Conservation (phyloP, 192 early-diverging fungal species). For the Phycomyces nitens region DNA sequence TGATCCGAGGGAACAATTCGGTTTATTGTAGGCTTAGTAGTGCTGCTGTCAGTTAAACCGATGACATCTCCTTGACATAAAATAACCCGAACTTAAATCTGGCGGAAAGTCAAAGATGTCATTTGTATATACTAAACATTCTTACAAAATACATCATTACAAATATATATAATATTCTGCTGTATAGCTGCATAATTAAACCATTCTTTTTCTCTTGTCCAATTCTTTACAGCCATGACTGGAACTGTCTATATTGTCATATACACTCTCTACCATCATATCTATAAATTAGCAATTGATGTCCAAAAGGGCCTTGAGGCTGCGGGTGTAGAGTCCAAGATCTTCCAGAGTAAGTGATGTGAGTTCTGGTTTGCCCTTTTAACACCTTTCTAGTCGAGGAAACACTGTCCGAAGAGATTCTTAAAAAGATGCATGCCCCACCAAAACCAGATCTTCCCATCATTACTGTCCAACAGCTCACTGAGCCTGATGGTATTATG, state of each 20-base stretch:
- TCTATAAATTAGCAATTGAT: constrained; percentile 66
- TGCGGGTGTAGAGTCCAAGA: constrained; percentile 30
- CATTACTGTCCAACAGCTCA: constrained; percentile 35
- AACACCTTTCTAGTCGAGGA: constrained; percentile 57
- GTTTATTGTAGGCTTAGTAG: no score
- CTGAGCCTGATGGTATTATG: constrained; percentile 49
- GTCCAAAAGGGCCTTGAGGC: constrained; percentile 68
- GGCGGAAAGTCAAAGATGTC: no score
- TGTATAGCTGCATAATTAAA: not conserved
- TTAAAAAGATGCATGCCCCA: constrained; percentile 52
- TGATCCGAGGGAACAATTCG: no score
- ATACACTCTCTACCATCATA: constrained; percentile 57
- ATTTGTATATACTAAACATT: not conserved
- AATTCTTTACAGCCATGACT: not conserved
- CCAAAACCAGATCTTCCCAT: constrained; percentile 44
- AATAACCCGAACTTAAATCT: no score
- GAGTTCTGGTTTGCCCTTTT: constrained; percentile 6
- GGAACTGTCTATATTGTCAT: constrained; percentile 35
- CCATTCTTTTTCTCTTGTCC: not conserved
- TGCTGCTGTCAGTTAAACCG: no score
- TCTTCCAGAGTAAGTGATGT: constrained; percentile 43
- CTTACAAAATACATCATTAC: not conserved
- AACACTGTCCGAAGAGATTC: constrained; percentile 53
- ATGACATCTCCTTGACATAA: no score
- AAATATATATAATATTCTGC: not conserved